Evolutionary conservation across 148 eudicot genomes (phyloP), one percentile per base, ranked within the genome.

Genomic region (Dianthus caryophyllus): DNA sequence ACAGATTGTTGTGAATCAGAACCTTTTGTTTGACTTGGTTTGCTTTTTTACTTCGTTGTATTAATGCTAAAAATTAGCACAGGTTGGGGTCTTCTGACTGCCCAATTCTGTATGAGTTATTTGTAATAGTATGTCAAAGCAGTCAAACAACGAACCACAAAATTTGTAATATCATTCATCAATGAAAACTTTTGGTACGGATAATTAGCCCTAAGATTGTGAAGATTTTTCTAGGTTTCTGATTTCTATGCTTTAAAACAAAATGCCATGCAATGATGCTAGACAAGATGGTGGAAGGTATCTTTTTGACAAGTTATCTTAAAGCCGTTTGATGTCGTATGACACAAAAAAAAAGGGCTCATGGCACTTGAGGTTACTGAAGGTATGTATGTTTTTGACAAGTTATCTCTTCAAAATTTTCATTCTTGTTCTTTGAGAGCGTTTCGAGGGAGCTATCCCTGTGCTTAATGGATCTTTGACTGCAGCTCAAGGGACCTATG

Each of bases 261-360:
- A 49, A 49, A 49, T n/a, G 17, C 2, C 8, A 17, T 49, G 4
- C 17, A 17, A 3, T 10, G 64, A 15, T 17, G 25, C 6, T 0
- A 43, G 2, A 49, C 53, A 2, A 49, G 50, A 47, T 18, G n/a
- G 14, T 49, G 8, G 5, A 49, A 49, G 4, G 4, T 49, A 17
- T 3, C 18, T 9, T 49, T 49, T 41, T 41, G 44, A 41, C 44
- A 41, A 41, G 11, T 41, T 41, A 9, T 41, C 44, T 41, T 70
- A 75, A 74, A 57, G 66, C 62, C 65, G 70, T 57, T 46, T 44
- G 73, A 30, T 70, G 48, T 64, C 24, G 64, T 53, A 55, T 64
- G 38, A 53, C 38, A 33, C 38, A 33, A 33, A 33, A 7, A 33
- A 33, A 33, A 33, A n/a, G 4, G 3, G 3, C 38, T 7, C 38